phyloP scores from a whole-genome alignment of 495 filamentous ascomycete genomes.

The Podospora anserina region DNA sequence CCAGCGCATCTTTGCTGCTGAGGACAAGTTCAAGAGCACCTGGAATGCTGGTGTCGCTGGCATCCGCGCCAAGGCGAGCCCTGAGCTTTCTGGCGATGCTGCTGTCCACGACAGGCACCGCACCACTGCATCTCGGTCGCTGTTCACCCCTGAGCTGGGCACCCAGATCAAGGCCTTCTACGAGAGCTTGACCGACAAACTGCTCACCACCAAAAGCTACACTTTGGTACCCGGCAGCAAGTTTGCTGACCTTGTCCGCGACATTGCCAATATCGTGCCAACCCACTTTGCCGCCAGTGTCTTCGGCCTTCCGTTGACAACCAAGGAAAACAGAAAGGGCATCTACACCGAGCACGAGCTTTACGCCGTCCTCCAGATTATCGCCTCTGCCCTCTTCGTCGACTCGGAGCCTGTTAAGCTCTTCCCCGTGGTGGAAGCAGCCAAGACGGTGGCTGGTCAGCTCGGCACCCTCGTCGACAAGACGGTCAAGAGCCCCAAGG shows the following conservation, averaged over 20 bases:
- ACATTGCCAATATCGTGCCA: conserved; percentile 71
- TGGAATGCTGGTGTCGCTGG: conserved; percentile 58
- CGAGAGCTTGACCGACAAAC: conserved; percentile 58
- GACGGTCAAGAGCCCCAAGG: conserved; percentile 60
- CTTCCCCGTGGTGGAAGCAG: conserved; percentile 59
- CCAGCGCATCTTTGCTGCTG: conserved; percentile 59
- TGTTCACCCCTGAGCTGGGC: conserved; percentile 56
- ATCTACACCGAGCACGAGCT: conserved; percentile 77
- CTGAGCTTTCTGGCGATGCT: conserved; percentile 54
- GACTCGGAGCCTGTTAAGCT: conserved; percentile 49
- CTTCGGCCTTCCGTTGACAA: conserved; percentile 73
- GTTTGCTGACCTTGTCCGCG: conserved; percentile 73
- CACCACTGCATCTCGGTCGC: conserved; percentile 57
- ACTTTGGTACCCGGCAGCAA: conserved; percentile 50
- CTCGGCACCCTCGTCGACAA: conserved; percentile 38
- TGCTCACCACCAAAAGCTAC: conserved; percentile 64
- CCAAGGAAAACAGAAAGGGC: conserved; percentile 61
- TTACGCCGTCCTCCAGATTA: conserved; percentile 67
- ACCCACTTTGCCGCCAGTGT: conserved; percentile 69
- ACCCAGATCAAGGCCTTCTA: conserved; percentile 61
- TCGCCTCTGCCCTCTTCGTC: conserved; percentile 55
- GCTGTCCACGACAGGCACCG: conserved; percentile 43
- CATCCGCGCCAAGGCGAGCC: conserved; percentile 48
- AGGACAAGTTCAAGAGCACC: conserved; percentile 60
- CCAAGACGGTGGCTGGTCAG: conserved; percentile 58